These are phyloP conservation scores for Kwoniella newhampshirensis DNA, from an alignment of 768 basidiomycete genomes.

Conservation along the genomic window DNA sequence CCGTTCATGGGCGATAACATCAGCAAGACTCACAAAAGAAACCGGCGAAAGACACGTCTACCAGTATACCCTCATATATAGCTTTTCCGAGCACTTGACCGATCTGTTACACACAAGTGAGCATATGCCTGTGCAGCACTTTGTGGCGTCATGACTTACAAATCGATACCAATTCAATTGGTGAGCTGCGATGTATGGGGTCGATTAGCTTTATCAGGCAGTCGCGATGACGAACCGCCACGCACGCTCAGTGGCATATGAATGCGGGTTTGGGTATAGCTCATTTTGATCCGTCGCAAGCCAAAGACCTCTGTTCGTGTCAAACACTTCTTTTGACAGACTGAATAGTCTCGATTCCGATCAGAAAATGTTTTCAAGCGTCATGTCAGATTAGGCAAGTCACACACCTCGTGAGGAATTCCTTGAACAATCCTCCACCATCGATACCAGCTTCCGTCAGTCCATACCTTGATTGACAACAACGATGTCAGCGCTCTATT, in stretches of 20 bases:
- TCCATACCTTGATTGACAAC: conserved; percentile 34
- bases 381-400: not conserved
- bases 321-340: conserved; percentile 88
- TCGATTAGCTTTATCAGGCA: not conserved
- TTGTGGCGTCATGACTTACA: conserved; percentile 18
- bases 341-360: conserved; percentile 52
- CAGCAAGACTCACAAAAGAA: conserved; percentile 71
- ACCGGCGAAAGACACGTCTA: conserved; percentile 89
- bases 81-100: conserved; percentile 94
- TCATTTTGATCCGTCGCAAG: conserved; percentile 85
- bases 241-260: conserved; percentile 83
- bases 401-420: conserved; percentile 74
- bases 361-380: not conserved
- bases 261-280: conserved; percentile 90
- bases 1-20: not conserved
- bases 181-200: conserved; percentile 59
- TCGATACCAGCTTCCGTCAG: conserved; percentile 74
- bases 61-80: conserved; percentile 90
- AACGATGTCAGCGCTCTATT: conserved; percentile 5
- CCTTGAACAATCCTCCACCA: conserved; percentile 96
- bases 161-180: conserved; percentile 75
- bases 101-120: conserved; percentile 55
- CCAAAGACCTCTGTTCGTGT: conserved; percentile 92
- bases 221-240: conserved; percentile 3
- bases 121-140: not conserved